These are phyloP conservation scores for Rosa rugosa DNA, from an alignment of 306 rosid genomes.

Conservation along the genomic window DNA sequence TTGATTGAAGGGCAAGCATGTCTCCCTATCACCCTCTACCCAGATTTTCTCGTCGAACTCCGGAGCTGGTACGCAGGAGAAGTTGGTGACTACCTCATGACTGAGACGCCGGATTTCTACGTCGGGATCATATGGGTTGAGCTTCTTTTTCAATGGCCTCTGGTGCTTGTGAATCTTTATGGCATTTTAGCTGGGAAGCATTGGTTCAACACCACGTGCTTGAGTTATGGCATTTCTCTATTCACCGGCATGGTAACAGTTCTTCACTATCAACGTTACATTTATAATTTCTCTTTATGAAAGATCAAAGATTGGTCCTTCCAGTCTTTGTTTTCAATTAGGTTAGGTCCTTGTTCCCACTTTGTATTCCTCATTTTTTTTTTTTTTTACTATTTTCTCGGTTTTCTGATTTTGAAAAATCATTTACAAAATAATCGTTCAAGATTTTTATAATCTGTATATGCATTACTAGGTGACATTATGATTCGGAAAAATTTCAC, in stretches of 20 bases:
- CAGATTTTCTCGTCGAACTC: conserved; percentile 6
- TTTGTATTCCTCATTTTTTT: too few relatives aligned
- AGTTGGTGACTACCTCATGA: conserved; percentile 18
- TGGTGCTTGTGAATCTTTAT: conserved; percentile 18
- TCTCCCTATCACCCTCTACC: conserved; percentile 11
- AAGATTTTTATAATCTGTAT: too few relatives aligned
- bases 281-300: background rate
- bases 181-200: conserved; percentile 5
- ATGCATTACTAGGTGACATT: too few relatives aligned
- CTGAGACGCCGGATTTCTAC: conserved; percentile 18
- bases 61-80: conserved; percentile 13
- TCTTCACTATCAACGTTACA: background rate
- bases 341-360: too few relatives aligned
- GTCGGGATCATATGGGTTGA: conserved; percentile 26
- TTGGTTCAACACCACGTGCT: conserved; percentile 19
- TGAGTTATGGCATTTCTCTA: conserved; percentile 21
- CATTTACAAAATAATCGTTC: too few relatives aligned
- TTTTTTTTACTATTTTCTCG: too few relatives aligned
- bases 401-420: too few relatives aligned
- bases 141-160: conserved; percentile 24
- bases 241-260: conserved; percentile 14
- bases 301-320: too few relatives aligned
- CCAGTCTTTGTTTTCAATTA: too few relatives aligned
- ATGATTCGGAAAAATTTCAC: too few relatives aligned
- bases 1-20: conserved; percentile 24